These are phyloP conservation scores for Fusarium circinatum DNA, from an alignment of 2,329 filamentous ascomycete species.

Conservation along the genomic window DNA sequence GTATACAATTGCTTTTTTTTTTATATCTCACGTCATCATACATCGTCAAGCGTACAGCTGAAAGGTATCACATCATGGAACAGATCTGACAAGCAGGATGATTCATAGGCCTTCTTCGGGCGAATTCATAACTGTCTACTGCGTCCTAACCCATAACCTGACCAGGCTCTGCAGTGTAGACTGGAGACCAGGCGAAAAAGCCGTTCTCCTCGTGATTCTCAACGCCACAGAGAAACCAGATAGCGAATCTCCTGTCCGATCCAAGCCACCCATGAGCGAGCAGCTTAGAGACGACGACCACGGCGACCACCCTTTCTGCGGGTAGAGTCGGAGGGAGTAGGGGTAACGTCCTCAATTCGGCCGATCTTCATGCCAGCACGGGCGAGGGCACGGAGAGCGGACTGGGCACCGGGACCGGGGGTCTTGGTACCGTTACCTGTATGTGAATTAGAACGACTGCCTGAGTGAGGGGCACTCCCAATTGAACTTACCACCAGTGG, in stretches of 20 bases:
- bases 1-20: not conserved
- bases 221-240: constrained; percentile 69
- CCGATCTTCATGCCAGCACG: constrained; percentile 99
- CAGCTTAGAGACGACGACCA: constrained; percentile 97
- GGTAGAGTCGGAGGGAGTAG: constrained; percentile 98
- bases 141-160: constrained; percentile 46
- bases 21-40: constrained; percentile 17
- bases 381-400: constrained; percentile 96
- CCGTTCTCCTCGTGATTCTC: constrained; percentile 80
- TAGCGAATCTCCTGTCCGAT: constrained; percentile 53
- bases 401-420: constrained; percentile 98
- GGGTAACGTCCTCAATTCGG: constrained; percentile 99
- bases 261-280: constrained; percentile 43
- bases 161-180: constrained; percentile 59
- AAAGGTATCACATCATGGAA: constrained; percentile 29
- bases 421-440: constrained; percentile 99
- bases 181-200: constrained; percentile 72
- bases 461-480: not conserved
- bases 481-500: constrained; percentile 84
- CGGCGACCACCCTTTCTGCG: constrained; percentile 99
- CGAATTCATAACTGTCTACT: constrained; percentile 57
- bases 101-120: constrained; percentile 57
- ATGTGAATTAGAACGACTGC: constrained; percentile 13
- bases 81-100: constrained; percentile 48
- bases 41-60: constrained; percentile 19